Base-by-base conservation (phyloP, 2,329 filamentous ascomycete genomes). In the Apiospora koreana region DNA sequence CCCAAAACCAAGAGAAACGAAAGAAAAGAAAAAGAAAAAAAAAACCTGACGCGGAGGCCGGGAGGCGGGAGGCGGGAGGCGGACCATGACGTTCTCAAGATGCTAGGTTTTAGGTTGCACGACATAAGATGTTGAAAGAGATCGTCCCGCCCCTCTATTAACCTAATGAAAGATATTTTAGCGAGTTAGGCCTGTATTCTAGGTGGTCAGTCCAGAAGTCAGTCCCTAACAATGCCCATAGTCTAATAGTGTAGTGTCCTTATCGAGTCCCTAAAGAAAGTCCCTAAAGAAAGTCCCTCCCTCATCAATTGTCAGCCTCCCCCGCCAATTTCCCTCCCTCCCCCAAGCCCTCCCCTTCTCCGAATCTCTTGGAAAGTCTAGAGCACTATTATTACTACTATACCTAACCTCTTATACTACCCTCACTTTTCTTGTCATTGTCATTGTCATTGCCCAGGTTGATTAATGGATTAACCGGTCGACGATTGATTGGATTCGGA, bases 71-170 rank as follows among this genome's bases (percentile, higher is more conserved):
- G n/a, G n/a, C n/a, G n/a, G n/a, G 18, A 62, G 54, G 31, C 54
- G 54, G 54, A 38, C 21, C 54, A 62, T 62, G 54, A 62, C 54
- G 54, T 62, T 62, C 54, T 18, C 54, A n/a, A 38, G 54, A 62
- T 38, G 31, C 18, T 4, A 23, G 54, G 54, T 7, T 62, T 58
- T 62, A 62, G 54, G 54, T 62, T 62, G 31, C 54, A n/a, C 31
- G 41, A 16, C 14, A 18, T 18, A 16, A 3, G 35, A 35, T 8
- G 35, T 8, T 8, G 35, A 16, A 31, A 54, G 48, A n/a, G 54
- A 62, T 62, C 54, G 31, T n/a, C 54, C 54, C 54, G 54, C 54
- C 54, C 54, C 54, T 31, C n/a, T n/a, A n/a, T n/a, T n/a, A n/a
- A n/a, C n/a, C n/a, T n/a, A n/a, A n/a, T n/a, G n/a, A n/a, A n/a